phyloP scores from a whole-genome alignment of 2,329 filamentous ascomycete species.

The Botryotinia convoluta region DNA sequence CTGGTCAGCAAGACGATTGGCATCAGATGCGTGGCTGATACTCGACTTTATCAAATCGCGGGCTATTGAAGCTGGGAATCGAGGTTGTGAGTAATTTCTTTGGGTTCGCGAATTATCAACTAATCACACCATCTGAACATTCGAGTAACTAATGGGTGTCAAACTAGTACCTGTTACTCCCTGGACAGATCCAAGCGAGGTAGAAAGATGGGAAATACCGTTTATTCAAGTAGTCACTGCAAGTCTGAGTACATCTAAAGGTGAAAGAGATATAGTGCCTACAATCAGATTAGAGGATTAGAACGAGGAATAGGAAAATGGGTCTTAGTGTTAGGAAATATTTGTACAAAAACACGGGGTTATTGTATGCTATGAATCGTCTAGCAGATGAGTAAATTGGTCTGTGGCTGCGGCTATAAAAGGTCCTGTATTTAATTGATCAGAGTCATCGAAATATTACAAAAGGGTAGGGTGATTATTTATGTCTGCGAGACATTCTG shows the following conservation, averaged over 20 bases:
- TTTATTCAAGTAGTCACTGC: neutral
- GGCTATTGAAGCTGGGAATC: neutral
- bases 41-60: neutral
- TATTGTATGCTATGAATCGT: neutral
- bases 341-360: neutral
- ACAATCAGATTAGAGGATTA: neutral
- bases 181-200: neutral
- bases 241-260: neutral
- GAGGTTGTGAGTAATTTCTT: conserved; percentile 3
- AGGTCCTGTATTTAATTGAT: neutral
- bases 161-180: neutral
- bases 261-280: neutral
- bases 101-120: too few relatives aligned
- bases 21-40: neutral
- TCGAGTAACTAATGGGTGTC: neutral
- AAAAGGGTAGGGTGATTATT: neutral
- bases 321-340: neutral
- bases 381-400: neutral
- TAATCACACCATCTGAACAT: too few relatives aligned
- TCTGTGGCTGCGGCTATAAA: neutral
- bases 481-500: neutral
- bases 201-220: neutral
- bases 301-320: neutral
- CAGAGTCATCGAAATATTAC: neutral
- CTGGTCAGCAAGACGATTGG: neutral